Base-by-base conservation (phyloP, 768 basidiomycete species). In the Leccinellum albellum region DNA sequence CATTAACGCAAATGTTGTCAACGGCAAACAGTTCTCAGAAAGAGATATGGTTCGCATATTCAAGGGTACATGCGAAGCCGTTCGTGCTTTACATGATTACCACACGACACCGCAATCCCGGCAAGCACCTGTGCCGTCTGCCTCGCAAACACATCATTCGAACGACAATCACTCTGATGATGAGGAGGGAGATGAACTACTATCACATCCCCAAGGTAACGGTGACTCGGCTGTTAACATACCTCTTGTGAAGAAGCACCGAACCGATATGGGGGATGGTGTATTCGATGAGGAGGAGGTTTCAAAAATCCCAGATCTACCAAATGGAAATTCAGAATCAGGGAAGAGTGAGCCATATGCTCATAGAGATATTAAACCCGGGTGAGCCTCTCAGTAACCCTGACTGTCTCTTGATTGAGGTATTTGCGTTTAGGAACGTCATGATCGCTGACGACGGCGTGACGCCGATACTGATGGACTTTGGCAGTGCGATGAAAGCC, bases 301-400 rank as follows among this genome's bases (percentile, higher is more conserved):
- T 26, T 76, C 77, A 20, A 72, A 74, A 49, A 66, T 73, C 37
- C 78, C 79, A 45, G 71, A 74, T 31, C 66, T 76, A 21, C 76
- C 72, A 46, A 77, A 74, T 50, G 74, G 71, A 15, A 64, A 63
- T 24, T 70, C 65, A 20, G 70, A 63, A 12, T 64, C 75, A 4
- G 79, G 78, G 3, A 71, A 77, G 59, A 65, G 65, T 2, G 86
- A 87, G 61, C 94, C 97, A 1, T 99, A 95, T 70, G 96, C 96
- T 1, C 97, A 99, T 73, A 80, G 97, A 54, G 97, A 99, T 75
- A 77, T 98, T 64, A 99, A 99, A 75, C 96, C 94, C 46, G 95
- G 86, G 95, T 95, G 64, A 63, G 88, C 76, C 20, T 57, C 33
- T 26, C 15, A 51, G 44, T 32, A 31, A 28, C 32, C 32, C 23